A percentile compares a stretch with the other conserved stretches of the same genome.
These are phyloP conservation scores for Plenodomus lindquistii DNA, from an alignment of 2,329 filamentous ascomycete species.

Conservation along the genomic window DNA sequence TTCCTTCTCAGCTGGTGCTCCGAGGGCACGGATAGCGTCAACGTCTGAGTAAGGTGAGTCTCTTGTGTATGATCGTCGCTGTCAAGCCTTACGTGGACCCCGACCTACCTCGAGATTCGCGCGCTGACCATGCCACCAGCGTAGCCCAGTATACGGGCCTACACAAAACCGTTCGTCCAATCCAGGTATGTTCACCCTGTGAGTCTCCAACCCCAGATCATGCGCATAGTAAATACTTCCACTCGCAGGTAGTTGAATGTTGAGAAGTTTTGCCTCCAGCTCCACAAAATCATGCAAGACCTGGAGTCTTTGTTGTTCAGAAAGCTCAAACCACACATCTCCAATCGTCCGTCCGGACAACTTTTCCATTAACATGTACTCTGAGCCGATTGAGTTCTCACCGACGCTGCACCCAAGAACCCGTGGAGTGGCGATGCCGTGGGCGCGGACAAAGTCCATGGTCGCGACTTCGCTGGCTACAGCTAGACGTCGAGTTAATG, in stretches of 20 bases:
- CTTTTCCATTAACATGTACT: slow-evolving; percentile 41
- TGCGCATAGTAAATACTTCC: slow-evolving; percentile 29
- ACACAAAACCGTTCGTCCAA: slow-evolving; percentile 20
- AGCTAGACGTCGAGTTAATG: slow-evolving; percentile 29
- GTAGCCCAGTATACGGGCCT: slow-evolving; percentile 17
- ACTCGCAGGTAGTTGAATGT: slow-evolving; percentile 20
- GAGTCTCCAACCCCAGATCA: slow-evolving; percentile 9
- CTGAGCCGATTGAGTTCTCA: slow-evolving; percentile 27
- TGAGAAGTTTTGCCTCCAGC: slow-evolving; percentile 25
- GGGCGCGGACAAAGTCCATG: slow-evolving; percentile 32
- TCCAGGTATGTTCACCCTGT: slow-evolving; percentile 14
- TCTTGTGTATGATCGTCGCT: background rate
- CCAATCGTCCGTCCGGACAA: slow-evolving; percentile 22
- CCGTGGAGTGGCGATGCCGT: slow-evolving; percentile 29
- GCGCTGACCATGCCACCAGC: slow-evolving; percentile 28
- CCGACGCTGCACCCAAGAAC: slow-evolving; percentile 24
- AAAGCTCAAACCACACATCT: slow-evolving; percentile 23
- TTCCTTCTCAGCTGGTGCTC: slow-evolving; percentile 28
- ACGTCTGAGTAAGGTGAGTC: slow-evolving; percentile 11
- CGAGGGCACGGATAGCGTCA: slow-evolving; percentile 18
- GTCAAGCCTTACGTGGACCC: slow-evolving; percentile 24
- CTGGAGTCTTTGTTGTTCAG: slow-evolving; percentile 21
- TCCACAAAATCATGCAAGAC: slow-evolving; percentile 21
- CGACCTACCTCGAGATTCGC: slow-evolving; percentile 20
- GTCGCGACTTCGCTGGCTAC: slow-evolving; percentile 48